Base-by-base conservation (phyloP, 73 alveolate species). In the Uronychia setigera region DNA sequence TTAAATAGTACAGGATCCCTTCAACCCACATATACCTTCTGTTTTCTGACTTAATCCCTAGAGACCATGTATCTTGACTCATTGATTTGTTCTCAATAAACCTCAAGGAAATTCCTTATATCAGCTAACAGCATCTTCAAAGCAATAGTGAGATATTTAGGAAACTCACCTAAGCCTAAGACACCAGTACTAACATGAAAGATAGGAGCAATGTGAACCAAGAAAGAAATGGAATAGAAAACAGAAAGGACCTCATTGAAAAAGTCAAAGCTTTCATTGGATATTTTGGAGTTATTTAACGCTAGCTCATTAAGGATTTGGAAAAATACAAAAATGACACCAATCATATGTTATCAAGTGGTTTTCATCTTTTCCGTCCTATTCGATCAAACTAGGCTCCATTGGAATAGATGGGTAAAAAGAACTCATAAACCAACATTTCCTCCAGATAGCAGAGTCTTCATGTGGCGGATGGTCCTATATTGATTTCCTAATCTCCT, bases 81-180 rank as follows among this genome's bases (percentile, higher is more conserved):
- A 80, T 87, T 1, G 74, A 58, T 25, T 35, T 57, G 67, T 81
- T 87, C 29, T 75, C 60, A n/a, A 81, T 87, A 19, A 75, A 87
- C 29, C 67, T 74, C n/a, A 87, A 67, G 74, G 93, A 87, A n/a
- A 33, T 87, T 26, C 89, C 88, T 26, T 87, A 87, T 57, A 33
- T 58, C 35, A 74, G 79, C 76, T 74, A n/a, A n/a, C n/a, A n/a
- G n/a, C n/a, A n/a, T n/a, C n/a, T n/a, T n/a, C n/a, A n/a, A n/a
- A n/a, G n/a, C n/a, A n/a, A n/a, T n/a, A n/a, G n/a, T n/a, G n/a
- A n/a, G n/a, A n/a, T n/a, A n/a, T n/a, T n/a, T n/a, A n/a, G n/a
- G n/a, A n/a, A n/a, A n/a, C n/a, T n/a, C n/a, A n/a, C n/a, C 76
- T 25, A 26, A 67, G 5, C 79, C 13, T 19, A 27, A 29, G 35